Evolutionary conservation across 208 protist genomes (phyloP).

Genomic region (Leishmania arabica): DNA sequence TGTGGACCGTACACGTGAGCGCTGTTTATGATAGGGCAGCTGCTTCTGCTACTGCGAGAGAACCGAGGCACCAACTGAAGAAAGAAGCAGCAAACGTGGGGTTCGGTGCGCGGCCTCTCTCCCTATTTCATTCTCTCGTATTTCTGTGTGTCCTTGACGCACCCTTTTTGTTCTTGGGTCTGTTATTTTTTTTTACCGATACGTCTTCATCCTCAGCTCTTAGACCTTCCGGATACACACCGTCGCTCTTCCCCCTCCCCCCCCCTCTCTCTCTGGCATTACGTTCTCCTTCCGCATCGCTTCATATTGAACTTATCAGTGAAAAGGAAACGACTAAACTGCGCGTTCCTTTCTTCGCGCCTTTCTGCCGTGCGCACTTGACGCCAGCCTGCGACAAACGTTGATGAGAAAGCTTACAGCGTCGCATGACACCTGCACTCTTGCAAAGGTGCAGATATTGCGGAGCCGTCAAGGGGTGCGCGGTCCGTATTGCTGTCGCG

Average conservation of each 20-base stretch:
- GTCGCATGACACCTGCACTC: background rate
- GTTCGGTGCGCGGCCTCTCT: background rate
- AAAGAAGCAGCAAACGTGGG: background rate
- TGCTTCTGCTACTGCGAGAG: background rate
- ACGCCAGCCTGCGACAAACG: background rate
- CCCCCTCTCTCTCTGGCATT: background rate
- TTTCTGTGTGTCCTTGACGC: conserved; percentile 1
- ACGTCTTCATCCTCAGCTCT: background rate
- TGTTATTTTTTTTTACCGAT: background rate
- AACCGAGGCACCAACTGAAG: background rate
- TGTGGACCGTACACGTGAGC: background rate
- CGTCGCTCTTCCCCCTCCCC: background rate
- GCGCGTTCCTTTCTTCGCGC: background rate
- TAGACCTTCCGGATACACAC: background rate
- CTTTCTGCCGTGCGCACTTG: background rate
- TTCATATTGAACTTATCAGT: background rate
- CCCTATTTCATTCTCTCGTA: background rate
- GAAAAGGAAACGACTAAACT: background rate
- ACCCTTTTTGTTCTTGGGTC: background rate
- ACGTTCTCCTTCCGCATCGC: background rate
- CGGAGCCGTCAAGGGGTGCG: background rate
- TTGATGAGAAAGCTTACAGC: background rate
- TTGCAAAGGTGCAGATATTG: background rate
- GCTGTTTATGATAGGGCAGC: background rate
- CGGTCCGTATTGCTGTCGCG: background rate